phyloP scores from a whole-genome alignment of 805 yeast species.

The Candida oleophila region DNA sequence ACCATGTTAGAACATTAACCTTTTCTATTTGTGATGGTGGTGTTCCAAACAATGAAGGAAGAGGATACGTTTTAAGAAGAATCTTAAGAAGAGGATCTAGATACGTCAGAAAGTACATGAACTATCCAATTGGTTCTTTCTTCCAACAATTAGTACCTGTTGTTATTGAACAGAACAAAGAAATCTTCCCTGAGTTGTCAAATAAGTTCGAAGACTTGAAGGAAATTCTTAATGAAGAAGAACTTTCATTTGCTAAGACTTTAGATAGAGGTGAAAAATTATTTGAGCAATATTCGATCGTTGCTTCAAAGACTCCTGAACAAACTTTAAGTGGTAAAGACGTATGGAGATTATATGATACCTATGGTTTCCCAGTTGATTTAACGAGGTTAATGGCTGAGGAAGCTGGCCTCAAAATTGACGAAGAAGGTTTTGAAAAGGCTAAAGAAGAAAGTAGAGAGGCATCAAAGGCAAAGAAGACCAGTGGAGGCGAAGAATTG shows the following conservation, averaged over 20 bases:
- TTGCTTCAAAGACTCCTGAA: conserved; percentile 71
- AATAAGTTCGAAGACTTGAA: conserved; percentile 70
- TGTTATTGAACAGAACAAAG: conserved; percentile 81
- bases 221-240: conserved; percentile 95
- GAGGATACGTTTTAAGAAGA: conserved; percentile 97
- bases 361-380: conserved; percentile 99
- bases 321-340: conserved; percentile 86
- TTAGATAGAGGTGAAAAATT: conserved; percentile 96
- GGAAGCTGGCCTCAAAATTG: conserved; percentile 90
- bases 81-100: conserved; percentile 97
- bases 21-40: conserved; percentile 98
- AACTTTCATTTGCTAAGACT: conserved; percentile 90
- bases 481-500: conserved; percentile 51
- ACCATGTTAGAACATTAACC: conserved; percentile 95
- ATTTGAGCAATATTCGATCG: conserved; percentile 88
- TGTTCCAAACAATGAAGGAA: conserved; percentile 98
- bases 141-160: conserved; percentile 92
- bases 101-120: conserved; percentile 93
- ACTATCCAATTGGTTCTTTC: conserved; percentile 91
- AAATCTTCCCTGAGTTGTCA: conserved; percentile 87
- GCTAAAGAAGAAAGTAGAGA: conserved; percentile 88
- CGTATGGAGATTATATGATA: conserved; percentile 98
- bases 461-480: conserved; percentile 89
- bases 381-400: conserved; percentile 98
- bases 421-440: conserved; percentile 86